Conservation (phyloP, 2,329 filamentous ascomycete genomes). For the Xylariaceae sp. region DNA sequence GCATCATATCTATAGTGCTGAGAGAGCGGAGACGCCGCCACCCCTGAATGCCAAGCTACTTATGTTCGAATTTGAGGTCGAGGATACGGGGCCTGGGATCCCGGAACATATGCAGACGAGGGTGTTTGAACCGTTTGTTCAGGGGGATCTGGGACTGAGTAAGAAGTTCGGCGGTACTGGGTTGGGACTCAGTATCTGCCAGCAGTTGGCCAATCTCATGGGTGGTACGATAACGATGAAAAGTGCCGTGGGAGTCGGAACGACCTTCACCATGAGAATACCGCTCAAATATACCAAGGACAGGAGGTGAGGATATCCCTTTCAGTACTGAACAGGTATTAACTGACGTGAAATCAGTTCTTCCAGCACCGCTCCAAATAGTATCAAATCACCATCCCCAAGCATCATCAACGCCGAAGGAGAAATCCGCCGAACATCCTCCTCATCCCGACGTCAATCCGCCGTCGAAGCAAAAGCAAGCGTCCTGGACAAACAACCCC, state of each 20-base stretch:
- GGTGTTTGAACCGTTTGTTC: slow-evolving; percentile 91
- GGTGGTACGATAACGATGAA: slow-evolving; percentile 66
- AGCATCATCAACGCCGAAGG: slow-evolving; percentile 43
- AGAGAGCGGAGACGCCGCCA: slow-evolving; percentile 55
- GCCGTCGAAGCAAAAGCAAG: slow-evolving; percentile 35
- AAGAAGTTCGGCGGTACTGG: slow-evolving; percentile 89
- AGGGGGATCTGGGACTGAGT: slow-evolving; percentile 83
- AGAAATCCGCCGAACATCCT: slow-evolving; percentile 32
- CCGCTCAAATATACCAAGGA: slow-evolving; percentile 73
- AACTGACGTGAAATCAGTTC: slow-evolving; percentile 32
- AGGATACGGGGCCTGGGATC: slow-evolving; percentile 85
- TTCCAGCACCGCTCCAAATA: slow-evolving; percentile 52
- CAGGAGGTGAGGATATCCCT: slow-evolving; percentile 40
- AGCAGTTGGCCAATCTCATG: slow-evolving; percentile 80
- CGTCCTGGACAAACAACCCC: slow-evolving; percentile 63
- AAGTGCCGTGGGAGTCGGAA: slow-evolving; percentile 68
- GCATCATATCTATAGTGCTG: slow-evolving; percentile 44
- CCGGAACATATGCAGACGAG: slow-evolving; percentile 69
- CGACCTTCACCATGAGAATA: slow-evolving; percentile 76
- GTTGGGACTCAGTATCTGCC: slow-evolving; percentile 81
- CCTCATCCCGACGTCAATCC: slow-evolving; percentile 27
- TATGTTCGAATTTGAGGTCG: slow-evolving; percentile 79
- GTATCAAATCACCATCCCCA: slow-evolving; percentile 44
- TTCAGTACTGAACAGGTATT: neutral
- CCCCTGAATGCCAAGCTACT: slow-evolving; percentile 60